phyloP scores from a whole-genome alignment of 2,329 filamentous ascomycete species.

The Apiospora aurea region DNA sequence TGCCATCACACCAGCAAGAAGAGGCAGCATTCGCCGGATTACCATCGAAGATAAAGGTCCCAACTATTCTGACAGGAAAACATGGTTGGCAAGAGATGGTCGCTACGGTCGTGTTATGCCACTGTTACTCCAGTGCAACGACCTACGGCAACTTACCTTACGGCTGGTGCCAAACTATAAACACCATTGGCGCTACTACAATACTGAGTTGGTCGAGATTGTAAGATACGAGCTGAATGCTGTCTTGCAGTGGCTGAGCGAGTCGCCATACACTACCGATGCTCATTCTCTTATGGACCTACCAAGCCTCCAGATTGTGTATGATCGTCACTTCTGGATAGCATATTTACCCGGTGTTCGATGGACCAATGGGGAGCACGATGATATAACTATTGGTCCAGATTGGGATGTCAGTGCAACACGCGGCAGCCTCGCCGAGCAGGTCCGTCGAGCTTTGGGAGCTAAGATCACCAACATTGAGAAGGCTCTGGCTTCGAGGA shows the following conservation, averaged over 20 bases:
- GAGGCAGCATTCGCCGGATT: background rate
- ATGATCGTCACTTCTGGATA: too few relatives aligned
- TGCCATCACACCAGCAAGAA: background rate
- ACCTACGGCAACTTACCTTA: background rate
- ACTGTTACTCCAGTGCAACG: background rate
- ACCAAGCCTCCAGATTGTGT: background rate
- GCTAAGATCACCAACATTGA: background rate
- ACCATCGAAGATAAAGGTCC: background rate
- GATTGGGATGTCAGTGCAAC: background rate
- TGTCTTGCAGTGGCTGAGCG: background rate
- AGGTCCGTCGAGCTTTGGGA: background rate
- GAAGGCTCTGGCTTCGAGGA: background rate
- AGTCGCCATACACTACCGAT: background rate
- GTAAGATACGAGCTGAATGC: background rate
- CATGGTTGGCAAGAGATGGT: too few relatives aligned
- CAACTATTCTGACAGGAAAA: background rate
- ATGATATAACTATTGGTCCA: background rate
- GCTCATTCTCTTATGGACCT: background rate
- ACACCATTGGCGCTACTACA: too few relatives aligned
- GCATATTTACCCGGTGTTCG: background rate
- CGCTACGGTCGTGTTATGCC: background rate
- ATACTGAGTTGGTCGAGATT: too few relatives aligned
- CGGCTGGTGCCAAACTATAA: background rate
- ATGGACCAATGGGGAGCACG: background rate
- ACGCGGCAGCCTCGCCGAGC: background rate